Evolutionary conservation across 1,284 basidiomycete species (phyloP).

Genomic region (Papiliotrema flavescens): DNA sequence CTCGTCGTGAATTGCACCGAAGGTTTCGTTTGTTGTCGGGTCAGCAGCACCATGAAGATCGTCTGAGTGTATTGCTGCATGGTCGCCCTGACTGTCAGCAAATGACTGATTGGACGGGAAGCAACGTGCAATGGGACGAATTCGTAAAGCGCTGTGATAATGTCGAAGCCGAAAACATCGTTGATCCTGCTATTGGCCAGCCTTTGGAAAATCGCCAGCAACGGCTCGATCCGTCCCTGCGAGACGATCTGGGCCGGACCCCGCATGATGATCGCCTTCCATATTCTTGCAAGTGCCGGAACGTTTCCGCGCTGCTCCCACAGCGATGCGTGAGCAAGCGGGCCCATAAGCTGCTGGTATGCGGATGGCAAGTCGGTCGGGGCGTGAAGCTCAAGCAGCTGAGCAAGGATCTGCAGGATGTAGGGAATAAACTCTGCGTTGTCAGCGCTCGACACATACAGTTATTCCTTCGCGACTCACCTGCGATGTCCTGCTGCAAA

Average conservation of each 20-base stretch:
- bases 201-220: slow-evolving; percentile 89
- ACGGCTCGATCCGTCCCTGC: slow-evolving; percentile 68
- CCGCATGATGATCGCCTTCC: slow-evolving; percentile 77
- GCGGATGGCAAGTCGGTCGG: slow-evolving; percentile 61
- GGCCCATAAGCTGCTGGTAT: slow-evolving; percentile 75
- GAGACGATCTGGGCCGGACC: slow-evolving; percentile 69
- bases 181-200: slow-evolving; percentile 84
- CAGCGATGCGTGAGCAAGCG: slow-evolving; percentile 77
- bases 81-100: slow-evolving; percentile 53
- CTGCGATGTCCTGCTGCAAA: slow-evolving; percentile 85
- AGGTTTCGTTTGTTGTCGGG: slow-evolving; percentile 79
- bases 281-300: slow-evolving; percentile 83
- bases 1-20: slow-evolving; percentile 85
- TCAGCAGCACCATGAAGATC: slow-evolving; percentile 77
- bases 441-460: no score
- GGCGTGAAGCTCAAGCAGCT: slow-evolving; percentile 84
- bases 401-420: slow-evolving; percentile 93
- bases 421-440: slow-evolving; percentile 89
- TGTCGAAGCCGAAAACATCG: slow-evolving; percentile 86
- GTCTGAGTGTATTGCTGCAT: slow-evolving; percentile 73
- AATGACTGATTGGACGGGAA: not conserved
- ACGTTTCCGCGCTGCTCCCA: slow-evolving; percentile 98
- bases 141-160: slow-evolving; percentile 73
- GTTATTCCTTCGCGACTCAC: slow-evolving; percentile 59
- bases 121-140: slow-evolving; percentile 67